Evolutionary conservation across 2,329 filamentous ascomycete species (phyloP), one percentile per base, ranked within the genome.

Genomic region (Cytospora piceae): DNA sequence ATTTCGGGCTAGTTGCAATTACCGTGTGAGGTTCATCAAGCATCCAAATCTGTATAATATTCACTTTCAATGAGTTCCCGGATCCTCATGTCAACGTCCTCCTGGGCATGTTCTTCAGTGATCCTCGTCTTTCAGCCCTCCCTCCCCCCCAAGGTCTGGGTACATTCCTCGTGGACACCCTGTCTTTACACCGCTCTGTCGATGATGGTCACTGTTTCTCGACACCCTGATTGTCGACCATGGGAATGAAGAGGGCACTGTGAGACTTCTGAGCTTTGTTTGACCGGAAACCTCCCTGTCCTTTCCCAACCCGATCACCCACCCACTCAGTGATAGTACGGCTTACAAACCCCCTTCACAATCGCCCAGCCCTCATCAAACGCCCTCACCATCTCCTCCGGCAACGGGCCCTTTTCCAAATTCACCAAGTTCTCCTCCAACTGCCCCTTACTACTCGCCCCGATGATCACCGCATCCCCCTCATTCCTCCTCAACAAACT

Each of bases 281-380:
- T 34, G 7, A 34, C 32, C 20, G 6, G 9, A 22, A 7, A 46
- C 7, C 7, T 8, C 7, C 5, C 4, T 46, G 3, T 22, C n/a
- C 20, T 46, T 3, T 29, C 20, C 20, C 46, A n/a, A 2, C 46
- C 20, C 46, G 9, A 24, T 9, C 4, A 22, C 20, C 20, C 42
- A 22, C 8, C n/a, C 46, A 24, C 24, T 32, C 39, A 63, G 22
- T 31, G 54, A 64, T 69, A 72, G 60, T 71, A 72, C 20, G 61
- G 46, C 54, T 56, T 54, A 51, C 61, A 58, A 2, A 61, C 59
- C 4, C 65, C 59, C 78, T 92, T 93, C 15, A 85, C 81, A 22
- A 89, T 79, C 71, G 82, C 69, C 92, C 92, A 96, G 5, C 90
- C 92, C 74, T 90, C 80, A 71, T 96, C 91, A 68, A 96, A 79